Base-by-base conservation (phyloP, 495 filamentous ascomycete genomes). In the Neurospora sp. region DNA sequence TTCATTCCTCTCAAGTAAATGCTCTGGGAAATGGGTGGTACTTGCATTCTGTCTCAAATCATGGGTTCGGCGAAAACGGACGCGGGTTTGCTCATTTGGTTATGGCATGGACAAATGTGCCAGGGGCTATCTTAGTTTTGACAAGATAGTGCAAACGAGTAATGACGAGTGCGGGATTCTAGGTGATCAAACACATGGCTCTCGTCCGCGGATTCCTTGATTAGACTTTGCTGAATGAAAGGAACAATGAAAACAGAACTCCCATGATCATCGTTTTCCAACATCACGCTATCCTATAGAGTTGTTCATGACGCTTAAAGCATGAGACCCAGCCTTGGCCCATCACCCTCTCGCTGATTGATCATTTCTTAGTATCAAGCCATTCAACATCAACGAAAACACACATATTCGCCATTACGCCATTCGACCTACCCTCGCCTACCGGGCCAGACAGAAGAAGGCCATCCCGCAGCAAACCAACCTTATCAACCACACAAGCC, bases 1-100 rank as follows among this genome's bases (percentile, higher is more conserved):
- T 98, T 98, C 90, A 98, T 98, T 90, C 94, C 94, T 85, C 90
- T 98, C 81, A 98, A 97, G 89, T 97, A 97, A 90, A 88, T 81
- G 81, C 65, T 77, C 69, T 75, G 78, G 81, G 76, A 75, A 75
- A 70, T 72, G 76, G 80, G 77, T 75, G 77, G 79, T 82, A 78
- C 72, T 77, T 83, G 80, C 80, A 81, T 83, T 82, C 77, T 78
- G 75, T 80, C 79, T 65, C 53, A 65, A 80, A 72, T 81, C 77
- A 81, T 78, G 79, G 79, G 76, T 78, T 76, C 74, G 81, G 80
- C 80, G 80, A 82, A 81, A 80, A 73, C 75, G 76, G 77, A 80
- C 79, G 79, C 75, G 77, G 80, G 75, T 80, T 72, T 80, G 79
- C 78, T 80, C 77, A 35, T 68, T 40, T 70, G 74, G 68, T 71